Evolutionary conservation across 208 protist species (phyloP), one percentile per base, ranked within the genome.

Genomic region (Wallacemonas collosoma): DNA sequence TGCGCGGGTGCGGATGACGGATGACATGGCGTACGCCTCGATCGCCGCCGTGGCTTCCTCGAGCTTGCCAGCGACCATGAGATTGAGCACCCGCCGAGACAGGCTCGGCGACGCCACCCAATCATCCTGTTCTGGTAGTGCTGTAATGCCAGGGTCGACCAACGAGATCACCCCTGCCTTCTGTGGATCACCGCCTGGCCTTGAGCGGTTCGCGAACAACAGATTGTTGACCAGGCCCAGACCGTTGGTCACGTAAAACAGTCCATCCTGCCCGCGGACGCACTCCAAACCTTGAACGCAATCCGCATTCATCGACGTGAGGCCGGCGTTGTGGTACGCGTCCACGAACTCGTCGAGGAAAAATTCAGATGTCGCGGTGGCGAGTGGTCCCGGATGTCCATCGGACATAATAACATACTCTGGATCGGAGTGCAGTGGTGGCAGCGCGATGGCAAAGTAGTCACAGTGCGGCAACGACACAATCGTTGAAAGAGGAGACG

Each of bases 241-340:
- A 6, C 54, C 71, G 67, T 88, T 88, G 36, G 86, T 88, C 35
- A 91, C 26, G 69, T 91, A 91, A 35, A 74, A 76, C 55, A 83
- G 74, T 3, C 66, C 76, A 51, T 88, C 80, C 53, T 75, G 74
- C 0, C 72, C 85, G 11, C 62, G 56, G 11, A 90, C 67, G 40
- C 87, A 61, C 68, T 90, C 85, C 2, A 86, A 36, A 2, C 79
- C 73, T 44, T 76, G 72, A 17, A 73, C 61, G 26, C 45, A 39
- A n/a, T 65, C 72, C 35, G 40, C 35, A 50, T 39, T 35, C 53
- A 69, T 68, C 17, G 44, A 38, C 8, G 70, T 71, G 2, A 76
- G 48, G 12, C 47, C 60, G 1, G 74, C 70, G 7, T 79, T 51
- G 39, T 50, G 45, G 63, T 71, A 75, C 12, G 51, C 8, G 4